A percentile compares a stretch with the other conserved stretches of the same genome.
Evolutionary conservation across 2,329 filamentous ascomycete genomes (phyloP).

Genomic region (Xylaria multiplex): DNA sequence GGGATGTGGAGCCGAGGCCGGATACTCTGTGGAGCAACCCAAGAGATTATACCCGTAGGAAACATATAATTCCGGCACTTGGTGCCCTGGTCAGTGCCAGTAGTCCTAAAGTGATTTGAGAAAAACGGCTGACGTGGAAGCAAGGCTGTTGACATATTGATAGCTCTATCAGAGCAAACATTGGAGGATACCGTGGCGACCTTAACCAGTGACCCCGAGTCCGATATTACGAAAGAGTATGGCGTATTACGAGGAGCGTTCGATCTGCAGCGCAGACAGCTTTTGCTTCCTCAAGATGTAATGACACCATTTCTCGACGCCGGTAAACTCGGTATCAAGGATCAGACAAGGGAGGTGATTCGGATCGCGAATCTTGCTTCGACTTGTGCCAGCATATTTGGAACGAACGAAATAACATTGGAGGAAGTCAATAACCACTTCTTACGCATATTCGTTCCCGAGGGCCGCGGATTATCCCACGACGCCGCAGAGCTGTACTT

Average conservation of each 20-base stretch:
- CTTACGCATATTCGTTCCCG: slow-evolving; percentile 46
- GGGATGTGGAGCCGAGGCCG: slow-evolving; percentile 40
- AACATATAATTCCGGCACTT: slow-evolving; percentile 49
- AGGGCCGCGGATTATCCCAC: slow-evolving; percentile 43
- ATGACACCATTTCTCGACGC: slow-evolving; percentile 42
- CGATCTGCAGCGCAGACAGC: slow-evolving; percentile 44
- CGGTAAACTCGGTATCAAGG: slow-evolving; percentile 43
- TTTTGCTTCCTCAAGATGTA: slow-evolving; percentile 39
- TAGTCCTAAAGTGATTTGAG: slow-evolving; percentile 9
- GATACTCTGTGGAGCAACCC: slow-evolving; percentile 50
- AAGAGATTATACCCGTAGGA: slow-evolving; percentile 48
- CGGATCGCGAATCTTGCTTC: slow-evolving; percentile 49
- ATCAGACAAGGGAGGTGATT: slow-evolving; percentile 46
- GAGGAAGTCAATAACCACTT: slow-evolving; percentile 50
- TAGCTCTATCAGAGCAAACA: slow-evolving; percentile 49
- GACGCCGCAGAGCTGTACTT: slow-evolving; percentile 49
- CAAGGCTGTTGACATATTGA: slow-evolving; percentile 50
- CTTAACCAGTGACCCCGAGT: slow-evolving; percentile 45
- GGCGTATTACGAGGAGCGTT: slow-evolving; percentile 44
- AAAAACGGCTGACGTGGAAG: slow-evolving; percentile 34
- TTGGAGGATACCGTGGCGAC: slow-evolving; percentile 50
- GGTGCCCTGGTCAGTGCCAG: slow-evolving; percentile 46
- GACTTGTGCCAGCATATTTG: slow-evolving; percentile 49
- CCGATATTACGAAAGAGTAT: slow-evolving; percentile 48
- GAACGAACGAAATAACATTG: slow-evolving; percentile 48